These are phyloP conservation scores for Jatropha podagrica DNA, from an alignment of 441 rosid species.

Conservation along the genomic window DNA sequence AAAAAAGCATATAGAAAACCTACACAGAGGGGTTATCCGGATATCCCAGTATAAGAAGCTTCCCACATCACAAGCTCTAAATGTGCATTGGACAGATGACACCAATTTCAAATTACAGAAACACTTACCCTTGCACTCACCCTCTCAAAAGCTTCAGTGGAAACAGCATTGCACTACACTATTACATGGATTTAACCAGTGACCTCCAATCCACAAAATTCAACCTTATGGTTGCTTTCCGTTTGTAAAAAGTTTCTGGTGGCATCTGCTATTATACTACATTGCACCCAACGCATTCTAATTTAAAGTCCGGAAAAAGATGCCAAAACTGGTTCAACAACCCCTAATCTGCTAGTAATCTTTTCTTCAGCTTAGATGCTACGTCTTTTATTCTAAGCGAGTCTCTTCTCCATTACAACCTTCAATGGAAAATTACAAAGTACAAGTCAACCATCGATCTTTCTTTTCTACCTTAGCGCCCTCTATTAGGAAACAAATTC, in stretches of 20 bases:
- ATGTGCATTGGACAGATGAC: not conserved
- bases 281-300: not conserved
- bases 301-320: not conserved
- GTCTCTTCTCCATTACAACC: not conserved
- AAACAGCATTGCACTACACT: not conserved
- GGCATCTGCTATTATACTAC: not conserved
- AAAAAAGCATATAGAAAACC: not conserved
- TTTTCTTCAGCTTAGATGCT: not conserved
- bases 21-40: not conserved
- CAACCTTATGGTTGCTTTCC: not conserved
- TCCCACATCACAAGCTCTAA: not conserved
- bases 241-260: not conserved
- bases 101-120: not conserved
- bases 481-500: not conserved
- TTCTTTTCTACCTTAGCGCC: not conserved
- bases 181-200: not conserved
- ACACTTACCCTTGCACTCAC: not conserved
- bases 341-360: not conserved
- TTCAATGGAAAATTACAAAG: not conserved
- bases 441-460: not conserved
- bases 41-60: not conserved
- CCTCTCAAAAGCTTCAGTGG: not conserved
- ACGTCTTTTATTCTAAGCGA: not conserved
- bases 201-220: not conserved
- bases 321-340: not conserved